These are phyloP conservation scores for Ophiosphaerella narmari DNA, from an alignment of 2,329 filamentous ascomycete genomes.

Conservation along the genomic window DNA sequence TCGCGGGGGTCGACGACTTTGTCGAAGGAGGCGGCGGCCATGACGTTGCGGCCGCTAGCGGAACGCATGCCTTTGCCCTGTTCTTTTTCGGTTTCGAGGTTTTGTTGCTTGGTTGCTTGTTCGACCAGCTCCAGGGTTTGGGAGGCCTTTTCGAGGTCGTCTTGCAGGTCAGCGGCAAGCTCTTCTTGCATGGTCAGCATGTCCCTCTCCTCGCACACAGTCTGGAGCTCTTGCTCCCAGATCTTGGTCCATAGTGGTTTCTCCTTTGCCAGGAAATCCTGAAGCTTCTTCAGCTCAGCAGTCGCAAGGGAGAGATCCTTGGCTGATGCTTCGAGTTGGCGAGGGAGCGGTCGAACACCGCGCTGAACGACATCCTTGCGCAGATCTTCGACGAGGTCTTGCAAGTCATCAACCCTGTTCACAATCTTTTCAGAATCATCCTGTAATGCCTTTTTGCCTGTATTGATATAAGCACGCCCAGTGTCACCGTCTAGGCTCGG, in stretches of 20 bases:
- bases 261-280: conserved; percentile 87
- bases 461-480: conserved; percentile 84
- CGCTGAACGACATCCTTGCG: conserved; percentile 95
- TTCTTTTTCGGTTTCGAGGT: conserved; percentile 70
- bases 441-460: conserved; percentile 83
- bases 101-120: conserved; percentile 97
- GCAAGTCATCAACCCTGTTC: conserved; percentile 91
- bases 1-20: conserved; percentile 70
- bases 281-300: conserved; percentile 89
- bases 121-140: conserved; percentile 95
- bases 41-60: conserved; percentile 52
- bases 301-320: conserved; percentile 84
- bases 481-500: conserved; percentile 74
- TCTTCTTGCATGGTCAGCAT: conserved; percentile 97
- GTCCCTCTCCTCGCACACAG: conserved; percentile 93
- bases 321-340: conserved; percentile 85
- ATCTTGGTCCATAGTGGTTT: conserved; percentile 99
- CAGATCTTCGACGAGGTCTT: conserved; percentile 93
- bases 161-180: conserved; percentile 85
- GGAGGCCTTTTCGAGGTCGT: conserved; percentile 91
- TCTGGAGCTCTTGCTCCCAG: conserved; percentile 96
- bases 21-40: conserved; percentile 48
- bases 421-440: conserved; percentile 90
- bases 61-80: conserved; percentile 51
- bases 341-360: conserved; percentile 86